Conservation (phyloP, 768 basidiomycete species). For the Neoboletus subvelutipes region DNA sequence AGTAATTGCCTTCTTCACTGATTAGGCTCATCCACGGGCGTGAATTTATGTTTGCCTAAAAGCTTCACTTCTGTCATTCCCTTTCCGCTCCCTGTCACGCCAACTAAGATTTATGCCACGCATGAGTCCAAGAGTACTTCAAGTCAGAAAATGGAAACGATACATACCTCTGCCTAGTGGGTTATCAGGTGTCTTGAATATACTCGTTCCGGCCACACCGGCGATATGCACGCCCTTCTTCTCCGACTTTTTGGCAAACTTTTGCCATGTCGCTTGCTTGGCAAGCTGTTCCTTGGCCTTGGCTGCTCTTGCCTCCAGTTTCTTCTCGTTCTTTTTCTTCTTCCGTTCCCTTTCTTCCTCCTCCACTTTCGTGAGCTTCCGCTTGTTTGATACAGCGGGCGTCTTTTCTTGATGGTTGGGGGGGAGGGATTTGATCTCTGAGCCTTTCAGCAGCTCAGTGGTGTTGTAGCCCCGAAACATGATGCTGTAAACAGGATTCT, state of each 20-base stretch:
- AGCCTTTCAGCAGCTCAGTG: slow-evolving; percentile 76
- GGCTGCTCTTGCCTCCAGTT: slow-evolving; percentile 74
- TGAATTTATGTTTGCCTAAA: slow-evolving; percentile 76
- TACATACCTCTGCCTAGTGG: slow-evolving; percentile 77
- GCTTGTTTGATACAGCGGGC: slow-evolving; percentile 52
- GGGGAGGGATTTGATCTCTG: slow-evolving; percentile 70
- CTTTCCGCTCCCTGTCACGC: slow-evolving; percentile 88
- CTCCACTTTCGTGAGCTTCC: slow-evolving; percentile 75
- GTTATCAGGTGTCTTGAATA: slow-evolving; percentile 94
- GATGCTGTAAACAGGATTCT: slow-evolving; percentile 84
- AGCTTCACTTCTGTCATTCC: slow-evolving; percentile 80
- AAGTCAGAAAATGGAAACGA: slow-evolving; percentile 21
- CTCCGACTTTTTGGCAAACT: slow-evolving; percentile 92
- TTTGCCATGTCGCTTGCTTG: slow-evolving; percentile 90
- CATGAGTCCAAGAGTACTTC: slow-evolving; percentile 12
- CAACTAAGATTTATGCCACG: slow-evolving; percentile 49
- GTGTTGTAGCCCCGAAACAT: slow-evolving; percentile 91
- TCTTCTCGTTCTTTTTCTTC: slow-evolving; percentile 96
- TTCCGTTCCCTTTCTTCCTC: slow-evolving; percentile 87
- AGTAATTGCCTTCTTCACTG: slow-evolving; percentile 20
- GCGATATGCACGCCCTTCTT: slow-evolving; percentile 92
- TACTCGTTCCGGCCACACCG: slow-evolving; percentile 83
- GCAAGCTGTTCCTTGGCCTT: slow-evolving; percentile 86
- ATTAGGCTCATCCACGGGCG: slow-evolving; percentile 44
- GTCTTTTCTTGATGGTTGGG: slow-evolving; percentile 49